A percentile compares a stretch with the other conserved stretches of the same genome.
phyloP scores from a whole-genome alignment of 352 stramenopile species.

The Phytophthora multivora region DNA sequence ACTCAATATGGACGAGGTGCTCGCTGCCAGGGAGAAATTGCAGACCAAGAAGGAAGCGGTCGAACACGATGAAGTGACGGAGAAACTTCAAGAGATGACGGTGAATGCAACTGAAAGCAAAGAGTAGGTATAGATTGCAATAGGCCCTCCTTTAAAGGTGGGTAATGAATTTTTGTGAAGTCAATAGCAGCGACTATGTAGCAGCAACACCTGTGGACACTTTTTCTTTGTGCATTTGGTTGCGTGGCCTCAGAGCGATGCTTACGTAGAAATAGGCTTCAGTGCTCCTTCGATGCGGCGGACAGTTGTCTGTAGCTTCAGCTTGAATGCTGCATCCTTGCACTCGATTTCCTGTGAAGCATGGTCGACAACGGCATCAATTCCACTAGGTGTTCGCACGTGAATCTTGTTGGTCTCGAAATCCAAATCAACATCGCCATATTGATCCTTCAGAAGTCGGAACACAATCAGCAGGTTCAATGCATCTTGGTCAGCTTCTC shows the following conservation, averaged over 20 bases:
- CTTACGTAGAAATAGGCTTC: conserved; percentile 57
- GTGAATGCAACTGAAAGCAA: conserved; percentile 13
- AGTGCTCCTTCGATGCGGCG: conserved; percentile 69
- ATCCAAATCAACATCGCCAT: conserved; percentile 83
- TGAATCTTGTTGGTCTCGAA: conserved; percentile 91
- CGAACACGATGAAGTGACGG: conserved; percentile 26
- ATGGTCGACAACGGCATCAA: conserved; percentile 71
- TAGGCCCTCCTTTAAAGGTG: background rate
- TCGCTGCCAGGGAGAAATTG: conserved; percentile 50
- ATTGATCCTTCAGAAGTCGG: conserved; percentile 86
- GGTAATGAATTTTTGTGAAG: conserved; percentile 30
- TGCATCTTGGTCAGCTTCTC: conserved; percentile 75
- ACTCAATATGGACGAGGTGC: conserved; percentile 87
- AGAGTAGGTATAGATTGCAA: conserved; percentile 13
- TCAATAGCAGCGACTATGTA: background rate
- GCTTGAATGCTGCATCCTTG: conserved; percentile 66
- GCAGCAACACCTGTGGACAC: conserved; percentile 10
- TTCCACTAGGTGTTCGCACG: conserved; percentile 76
- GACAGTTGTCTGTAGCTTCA: conserved; percentile 73
- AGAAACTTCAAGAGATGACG: conserved; percentile 22
- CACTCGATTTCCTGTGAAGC: conserved; percentile 69
- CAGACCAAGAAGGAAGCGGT: conserved; percentile 39
- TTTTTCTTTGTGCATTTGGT: background rate
- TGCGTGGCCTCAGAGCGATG: background rate
- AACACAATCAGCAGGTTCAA: conserved; percentile 87